Base-by-base conservation (phyloP, 2,329 filamentous ascomycete species). In the Aspergillus amoenus region DNA sequence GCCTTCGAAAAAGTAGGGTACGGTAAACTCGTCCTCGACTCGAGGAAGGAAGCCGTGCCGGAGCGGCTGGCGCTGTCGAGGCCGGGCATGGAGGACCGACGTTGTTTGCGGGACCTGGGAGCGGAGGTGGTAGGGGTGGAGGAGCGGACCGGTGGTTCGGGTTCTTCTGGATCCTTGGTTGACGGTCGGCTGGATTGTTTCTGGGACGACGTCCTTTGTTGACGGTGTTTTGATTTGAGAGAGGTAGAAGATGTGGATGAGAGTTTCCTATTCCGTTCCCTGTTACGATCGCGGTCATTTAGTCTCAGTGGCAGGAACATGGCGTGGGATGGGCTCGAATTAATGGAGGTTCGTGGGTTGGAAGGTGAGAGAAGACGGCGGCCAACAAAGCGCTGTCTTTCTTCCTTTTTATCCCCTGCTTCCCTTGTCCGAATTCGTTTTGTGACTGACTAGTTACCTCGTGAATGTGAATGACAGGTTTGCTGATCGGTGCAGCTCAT, bases 1-100 rank as follows among this genome's bases (percentile, higher is more conserved):
- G 89, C 89, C 76, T 95, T 97, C 76, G 90, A 94, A 74, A 95
- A 91, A 11, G 83, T 82, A 2, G 92, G 91, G 70, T 96, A 96
- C 6, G 90, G 88, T 42, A 89, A 70, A 60, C 81, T 83, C 27
- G 74, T 68, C 61, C 76, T 78, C 47, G 76, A 78, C 49, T 77
- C 77, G 55, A 76, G 67, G 61, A 77, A 74, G 18, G 73, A 76
- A 57, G 71, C 71, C 47, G 71, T 67, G 45, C 63, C 70, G 41
- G 70, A 65, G 48, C 65, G 67, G 61, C 63, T 70, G 42, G 61
- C 65, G 40, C 70, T 68, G 56, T 79, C 74, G 55, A 79, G 70
- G 50, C 81, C 82, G 32, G 84, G 73, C 76, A 85, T 84, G 72
- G 84, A 83, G 51, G 82, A 72, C 55, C 70, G 66, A 57, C 69